These are phyloP conservation scores for Eucalyptus marginata DNA, from an alignment of 345 rosid species.

Conservation along the genomic window DNA sequence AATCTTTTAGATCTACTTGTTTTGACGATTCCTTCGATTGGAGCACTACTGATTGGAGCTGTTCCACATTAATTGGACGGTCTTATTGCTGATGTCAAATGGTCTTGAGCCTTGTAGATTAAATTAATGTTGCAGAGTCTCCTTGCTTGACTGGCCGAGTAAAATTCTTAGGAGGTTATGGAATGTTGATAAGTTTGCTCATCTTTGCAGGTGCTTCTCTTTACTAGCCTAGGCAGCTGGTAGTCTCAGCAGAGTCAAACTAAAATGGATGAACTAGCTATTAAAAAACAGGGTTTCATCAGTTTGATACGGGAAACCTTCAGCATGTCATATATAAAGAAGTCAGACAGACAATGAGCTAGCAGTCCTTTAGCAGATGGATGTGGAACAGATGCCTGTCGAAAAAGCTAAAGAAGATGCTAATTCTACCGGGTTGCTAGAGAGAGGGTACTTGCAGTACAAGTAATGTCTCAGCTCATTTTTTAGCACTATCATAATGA, in stretches of 20 bases:
- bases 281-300: background rate
- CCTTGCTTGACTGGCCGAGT: slow-evolving; percentile 12
- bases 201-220: slow-evolving; percentile 43
- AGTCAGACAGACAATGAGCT: background rate
- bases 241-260: background rate
- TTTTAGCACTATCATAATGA: slow-evolving; percentile 28
- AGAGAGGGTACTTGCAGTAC: slow-evolving; percentile 43
- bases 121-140: no score
- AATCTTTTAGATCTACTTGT: slow-evolving; percentile 25
- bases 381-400: background rate
- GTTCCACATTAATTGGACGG: slow-evolving; percentile 25
- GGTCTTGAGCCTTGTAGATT: slow-evolving; percentile 21
- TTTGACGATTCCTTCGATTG: slow-evolving; percentile 46
- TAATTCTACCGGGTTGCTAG: slow-evolving; percentile 7
- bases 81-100: slow-evolving; percentile 51
- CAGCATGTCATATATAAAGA: background rate
- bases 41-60: slow-evolving; percentile 56
- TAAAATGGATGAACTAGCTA: slow-evolving; percentile 18
- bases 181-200: slow-evolving; percentile 21
- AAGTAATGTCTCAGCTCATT: slow-evolving; percentile 17
- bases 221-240: slow-evolving; percentile 14
- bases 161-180: slow-evolving; percentile 6
- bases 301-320: background rate
- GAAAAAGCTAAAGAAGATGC: background rate
- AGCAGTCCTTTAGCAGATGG: background rate